Evolutionary conservation across 2,329 filamentous ascomycete species (phyloP), one percentile per base, ranked within the genome.

Genomic region (Trichoderma guizhouense): DNA sequence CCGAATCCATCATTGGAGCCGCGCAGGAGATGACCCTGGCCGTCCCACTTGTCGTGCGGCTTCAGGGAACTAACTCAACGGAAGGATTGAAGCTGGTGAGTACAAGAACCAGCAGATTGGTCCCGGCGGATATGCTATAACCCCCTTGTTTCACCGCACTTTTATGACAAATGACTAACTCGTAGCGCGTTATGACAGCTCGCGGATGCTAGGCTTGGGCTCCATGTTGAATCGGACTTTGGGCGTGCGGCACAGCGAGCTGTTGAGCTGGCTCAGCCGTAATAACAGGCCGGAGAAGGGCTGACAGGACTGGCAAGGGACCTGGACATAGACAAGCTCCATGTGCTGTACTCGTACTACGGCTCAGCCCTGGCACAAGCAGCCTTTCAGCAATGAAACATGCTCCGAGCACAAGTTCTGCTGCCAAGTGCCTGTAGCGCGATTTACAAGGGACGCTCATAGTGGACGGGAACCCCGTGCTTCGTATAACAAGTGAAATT

Each of bases 61-160:
- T 86, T 1, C 84, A 86, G 72, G 85, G 85, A 1, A 86, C 84
- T 3, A 86, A 86, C 69, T 81, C 81, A 0, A 79, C 81, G 3
- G 74, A 79, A 24, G 84, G 82, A 1, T 70, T 85, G 36, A 78
- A 81, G 34, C 74, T 85, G 71, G 84, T 83, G 71, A 75, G 83
- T 79, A 58, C 60, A 69, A 60, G 21, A 64, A 43, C 64, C 64
- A 67, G 53, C 53, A 67, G 67, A 69, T 60, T 68, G 36, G 36
- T 36, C 60, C 34, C 12, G 57, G 67, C 39, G 39, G 55, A 69
- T 71, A 30, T 34, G 18, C 39, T 43, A 11, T 26, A 9, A 8
- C 60, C 43, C 39, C 11, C 64, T 68, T 68, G 34, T 36, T 71
- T 51, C 51, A 69, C 67, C 67, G 57, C 67, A 69, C 67, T 62